Evolutionary conservation across 202 grass and related monocot genomes (phyloP), one percentile per base, ranked within the genome.

Genomic region (Saccharum hybrid): DNA sequence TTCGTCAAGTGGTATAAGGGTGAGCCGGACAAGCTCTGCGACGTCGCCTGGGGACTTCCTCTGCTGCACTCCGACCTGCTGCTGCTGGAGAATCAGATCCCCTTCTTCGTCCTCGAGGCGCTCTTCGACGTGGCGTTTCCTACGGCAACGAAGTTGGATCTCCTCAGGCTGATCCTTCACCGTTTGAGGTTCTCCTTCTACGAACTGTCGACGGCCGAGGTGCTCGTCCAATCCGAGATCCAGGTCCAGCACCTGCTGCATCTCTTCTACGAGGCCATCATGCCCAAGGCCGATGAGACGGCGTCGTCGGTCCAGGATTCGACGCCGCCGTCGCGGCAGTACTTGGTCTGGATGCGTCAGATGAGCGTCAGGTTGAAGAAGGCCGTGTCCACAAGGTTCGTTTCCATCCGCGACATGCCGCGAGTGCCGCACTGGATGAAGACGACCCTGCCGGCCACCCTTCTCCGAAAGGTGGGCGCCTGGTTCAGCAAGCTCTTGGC

Each of bases 81-180:
- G 16, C 65, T 84, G 41, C 8, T 83, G 40, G 66, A 82, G 41
- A 88, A 72, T 19, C 73, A 79, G 72, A 65, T 77, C 26, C 79
- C 86, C 49, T 82, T 45, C 46, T 41, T 52, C 38, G 74, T 82
- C 23, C 16, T 82, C 13, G 31, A 76, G 40, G 37, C 2, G 3
- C 71, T 69, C 18, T 88, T 11, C 79, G 2, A 2, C 1, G 31
- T 2, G 10, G 9, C 16, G 2, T 11, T 9, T 19, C 40, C 36
- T 0, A 4, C 11, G 16, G 40, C 2, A 0, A 1, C 1, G 0
- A 72, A 0, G 69, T 0, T 4, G n/a, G 0, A n/a, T 45, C 28
- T 75, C 16, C 18, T 21, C 72, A 37, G 0, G 49, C 9, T 74
- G 8, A 39, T 80, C 75, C 9, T 61, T 28, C 8, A 0, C 2